A percentile compares a stretch with the other conserved stretches of the same genome.
Conservation (phyloP, 768 basidiomycete species). For the Cystobasidium ongulense region DNA sequence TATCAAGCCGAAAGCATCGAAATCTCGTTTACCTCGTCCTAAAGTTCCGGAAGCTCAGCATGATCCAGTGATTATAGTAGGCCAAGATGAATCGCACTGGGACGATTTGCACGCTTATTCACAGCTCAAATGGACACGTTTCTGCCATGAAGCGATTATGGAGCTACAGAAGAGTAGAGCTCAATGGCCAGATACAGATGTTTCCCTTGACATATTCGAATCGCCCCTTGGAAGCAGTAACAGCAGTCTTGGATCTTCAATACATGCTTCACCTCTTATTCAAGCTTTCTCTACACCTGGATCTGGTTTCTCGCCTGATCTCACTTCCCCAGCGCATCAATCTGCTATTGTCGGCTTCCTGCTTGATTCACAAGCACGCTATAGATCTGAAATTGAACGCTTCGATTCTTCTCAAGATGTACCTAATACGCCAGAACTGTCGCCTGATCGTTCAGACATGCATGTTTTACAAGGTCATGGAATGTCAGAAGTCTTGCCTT, state of each 20-base stretch:
- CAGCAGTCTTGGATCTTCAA: neutral
- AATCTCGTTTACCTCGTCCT: neutral
- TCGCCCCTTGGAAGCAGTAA: neutral
- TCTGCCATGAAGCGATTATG: constrained; percentile 17
- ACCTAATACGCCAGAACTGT: constrained; percentile 18
- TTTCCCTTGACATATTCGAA: constrained; percentile 12
- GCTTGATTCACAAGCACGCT: constrained; percentile 14
- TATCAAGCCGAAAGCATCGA: neutral
- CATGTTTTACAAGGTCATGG: neutral
- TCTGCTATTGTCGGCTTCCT: constrained; percentile 12
- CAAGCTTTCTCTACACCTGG: neutral
- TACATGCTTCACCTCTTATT: constrained; percentile 2
- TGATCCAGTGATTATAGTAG: constrained; percentile 1
- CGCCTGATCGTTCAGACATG: constrained; percentile 6
- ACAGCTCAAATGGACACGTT: constrained; percentile 14
- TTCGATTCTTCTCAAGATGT: constrained; percentile 2
- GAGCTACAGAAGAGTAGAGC: constrained; percentile 27
- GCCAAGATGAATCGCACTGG: constrained; percentile 9
- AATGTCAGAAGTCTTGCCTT: neutral
- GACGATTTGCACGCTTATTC: neutral
- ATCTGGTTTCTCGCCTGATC: neutral
- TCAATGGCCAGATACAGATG: constrained; percentile 16
- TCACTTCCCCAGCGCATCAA: constrained; percentile 14
- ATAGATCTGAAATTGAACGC: neutral
- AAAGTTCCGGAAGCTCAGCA: neutral